Conservation (phyloP, 495 filamentous ascomycete genomes). For the Penicillium egyptiacum region DNA sequence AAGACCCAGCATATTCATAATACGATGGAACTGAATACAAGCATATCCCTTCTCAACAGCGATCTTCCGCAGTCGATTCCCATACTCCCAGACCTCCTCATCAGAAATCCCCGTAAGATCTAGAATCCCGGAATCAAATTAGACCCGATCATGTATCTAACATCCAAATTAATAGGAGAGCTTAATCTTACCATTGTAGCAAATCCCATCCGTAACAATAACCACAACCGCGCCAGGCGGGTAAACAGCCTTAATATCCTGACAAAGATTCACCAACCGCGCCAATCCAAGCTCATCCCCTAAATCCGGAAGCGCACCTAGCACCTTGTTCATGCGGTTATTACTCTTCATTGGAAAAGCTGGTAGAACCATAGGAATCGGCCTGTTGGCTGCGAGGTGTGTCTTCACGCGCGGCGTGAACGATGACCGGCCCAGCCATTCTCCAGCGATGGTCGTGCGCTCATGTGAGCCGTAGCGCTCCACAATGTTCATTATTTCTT, state of each 20-base stretch:
- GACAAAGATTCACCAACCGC: slow-evolving; percentile 45
- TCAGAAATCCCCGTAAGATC: slow-evolving; percentile 54
- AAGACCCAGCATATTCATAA: slow-evolving; percentile 10
- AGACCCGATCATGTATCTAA: neutral
- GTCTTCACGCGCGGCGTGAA: slow-evolving; percentile 9
- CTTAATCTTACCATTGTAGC: slow-evolving; percentile 46
- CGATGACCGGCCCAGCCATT: slow-evolving; percentile 11
- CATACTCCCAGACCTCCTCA: slow-evolving; percentile 51
- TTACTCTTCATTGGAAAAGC: slow-evolving; percentile 58
- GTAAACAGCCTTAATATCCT: slow-evolving; percentile 45
- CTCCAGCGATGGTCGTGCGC: slow-evolving; percentile 3
- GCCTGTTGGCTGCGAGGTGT: slow-evolving; percentile 3
- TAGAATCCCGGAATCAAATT: slow-evolving; percentile 19
- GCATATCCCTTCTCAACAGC: slow-evolving; percentile 34
- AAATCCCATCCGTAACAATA: slow-evolving; percentile 54
- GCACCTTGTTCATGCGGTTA: slow-evolving; percentile 45
- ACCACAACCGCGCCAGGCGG: slow-evolving; percentile 46
- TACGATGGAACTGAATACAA: slow-evolving; percentile 10
- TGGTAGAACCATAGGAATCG: slow-evolving; percentile 34
- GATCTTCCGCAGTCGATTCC: slow-evolving; percentile 46
- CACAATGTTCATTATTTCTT: slow-evolving; percentile 9
- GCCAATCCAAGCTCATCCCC: slow-evolving; percentile 52
- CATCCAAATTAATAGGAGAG: neutral
- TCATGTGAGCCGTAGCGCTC: slow-evolving; percentile 8
- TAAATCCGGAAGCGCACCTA: slow-evolving; percentile 51